Conservation (phyloP, 331 rosid species). For the Pyrus hybrid region DNA sequence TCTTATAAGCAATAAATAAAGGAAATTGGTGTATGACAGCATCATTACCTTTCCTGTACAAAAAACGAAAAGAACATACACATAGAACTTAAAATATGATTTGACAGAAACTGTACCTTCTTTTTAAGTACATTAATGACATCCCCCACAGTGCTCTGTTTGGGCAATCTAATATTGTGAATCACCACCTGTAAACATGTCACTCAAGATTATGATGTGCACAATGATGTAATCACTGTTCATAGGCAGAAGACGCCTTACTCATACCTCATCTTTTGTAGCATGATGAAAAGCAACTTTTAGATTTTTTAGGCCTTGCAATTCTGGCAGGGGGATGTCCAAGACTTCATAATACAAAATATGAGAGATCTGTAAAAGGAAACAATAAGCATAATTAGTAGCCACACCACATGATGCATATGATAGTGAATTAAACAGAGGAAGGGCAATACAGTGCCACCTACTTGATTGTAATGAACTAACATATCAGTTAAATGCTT, state of each 20-base stretch:
- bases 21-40: too few species aligned
- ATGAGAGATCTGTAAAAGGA: constrained; percentile 56
- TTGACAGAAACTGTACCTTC: constrained; percentile 42
- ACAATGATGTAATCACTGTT: neutral
- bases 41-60: too few species aligned
- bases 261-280: constrained; percentile 77
- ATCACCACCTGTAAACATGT: constrained; percentile 54
- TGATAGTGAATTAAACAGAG: neutral
- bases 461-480: constrained; percentile 81
- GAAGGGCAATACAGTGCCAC: constrained; percentile 2
- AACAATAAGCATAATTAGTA: neutral
- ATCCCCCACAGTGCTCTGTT: constrained; percentile 15
- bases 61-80: neutral
- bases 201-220: constrained; percentile 1
- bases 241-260: neutral
- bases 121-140: constrained; percentile 70
- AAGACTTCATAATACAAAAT: constrained; percentile 81
- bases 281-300: constrained; percentile 90
- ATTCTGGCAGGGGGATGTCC: constrained; percentile 94
- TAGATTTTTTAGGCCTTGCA: constrained; percentile 73
- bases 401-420: constrained; percentile 1
- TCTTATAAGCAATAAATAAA: too few species aligned
- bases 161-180: constrained; percentile 81
- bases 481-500: constrained; percentile 91
- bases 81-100: neutral